These are phyloP conservation scores for Kwoniella dendrophila DNA, from an alignment of 768 basidiomycete species.

Conservation along the genomic window DNA sequence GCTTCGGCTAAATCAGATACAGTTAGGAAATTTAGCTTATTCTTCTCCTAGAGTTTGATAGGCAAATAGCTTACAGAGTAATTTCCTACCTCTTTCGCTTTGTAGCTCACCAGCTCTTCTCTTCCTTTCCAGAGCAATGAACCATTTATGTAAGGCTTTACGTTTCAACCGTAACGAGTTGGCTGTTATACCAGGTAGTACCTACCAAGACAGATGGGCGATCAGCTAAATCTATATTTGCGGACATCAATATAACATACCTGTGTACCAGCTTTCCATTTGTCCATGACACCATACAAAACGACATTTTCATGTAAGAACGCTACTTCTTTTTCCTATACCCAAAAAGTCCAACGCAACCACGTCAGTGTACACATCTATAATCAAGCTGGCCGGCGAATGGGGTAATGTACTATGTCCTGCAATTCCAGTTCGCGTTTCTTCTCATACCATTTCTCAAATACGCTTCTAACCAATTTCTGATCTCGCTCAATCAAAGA, in stretches of 20 bases:
- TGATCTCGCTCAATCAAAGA: conserved; percentile 10
- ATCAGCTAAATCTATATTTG: not conserved
- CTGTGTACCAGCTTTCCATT: conserved; percentile 36
- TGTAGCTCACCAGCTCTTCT: conserved; percentile 7
- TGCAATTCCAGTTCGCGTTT: conserved; percentile 29
- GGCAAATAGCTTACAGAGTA: conserved; percentile 16
- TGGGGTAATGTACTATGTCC: conserved; percentile 23
- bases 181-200: conserved; percentile 22
- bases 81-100: conserved; percentile 6
- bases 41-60: not conserved
- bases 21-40: conserved; percentile 7
- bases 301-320: conserved; percentile 43
- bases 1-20: conserved; percentile 16
- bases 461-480: conserved; percentile 3
- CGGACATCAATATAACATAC: not conserved
- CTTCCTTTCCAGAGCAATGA: conserved; percentile 10
- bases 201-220: not conserved
- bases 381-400: not conserved
- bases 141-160: conserved; percentile 3
- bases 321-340: conserved; percentile 40
- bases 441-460: conserved; percentile 23
- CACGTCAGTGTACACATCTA: not conserved
- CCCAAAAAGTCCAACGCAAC: not conserved
- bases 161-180: conserved; percentile 16
- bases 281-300: conserved; percentile 45